Percentiles rank a stretch among this genome's conserved stretches.
Conservation (phyloP, 257 asterid species). For the Fraxinus excelsior region DNA sequence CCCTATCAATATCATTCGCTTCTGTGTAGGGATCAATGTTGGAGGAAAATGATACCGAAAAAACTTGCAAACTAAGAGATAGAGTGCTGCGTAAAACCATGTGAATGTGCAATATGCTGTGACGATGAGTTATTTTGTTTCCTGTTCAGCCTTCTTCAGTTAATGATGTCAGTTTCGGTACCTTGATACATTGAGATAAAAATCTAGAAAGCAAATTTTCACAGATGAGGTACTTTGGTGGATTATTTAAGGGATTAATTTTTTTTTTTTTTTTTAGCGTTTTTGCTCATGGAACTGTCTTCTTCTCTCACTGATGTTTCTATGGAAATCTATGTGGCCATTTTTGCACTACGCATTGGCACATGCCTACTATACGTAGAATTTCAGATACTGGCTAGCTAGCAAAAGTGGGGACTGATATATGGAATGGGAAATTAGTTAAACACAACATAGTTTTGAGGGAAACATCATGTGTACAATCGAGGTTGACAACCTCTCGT, state of each 20-base stretch:
- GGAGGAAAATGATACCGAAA: slow-evolving; percentile 4
- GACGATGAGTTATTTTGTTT: slow-evolving; percentile 14
- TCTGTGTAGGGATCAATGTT: slow-evolving; percentile 20
- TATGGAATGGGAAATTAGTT: no score
- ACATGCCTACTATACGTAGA: not conserved
- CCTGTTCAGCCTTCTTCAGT: slow-evolving; percentile 20
- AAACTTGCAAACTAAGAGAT: not conserved
- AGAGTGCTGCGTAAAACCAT: slow-evolving; percentile 25
- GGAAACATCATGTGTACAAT: no score
- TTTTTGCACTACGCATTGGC: not conserved
- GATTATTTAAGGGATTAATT: not conserved
- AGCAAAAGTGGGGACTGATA: not conserved
- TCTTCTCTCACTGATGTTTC: not conserved
- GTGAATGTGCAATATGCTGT: slow-evolving; percentile 24
- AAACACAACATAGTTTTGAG: not conserved
- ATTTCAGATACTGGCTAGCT: not conserved
- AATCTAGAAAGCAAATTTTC: not conserved
- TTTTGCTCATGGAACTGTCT: not conserved
- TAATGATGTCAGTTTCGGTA: not conserved
- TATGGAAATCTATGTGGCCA: not conserved
- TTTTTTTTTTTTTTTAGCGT: no score
- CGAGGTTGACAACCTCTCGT: no score
- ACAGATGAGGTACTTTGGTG: not conserved
- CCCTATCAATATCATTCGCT: slow-evolving; percentile 15
- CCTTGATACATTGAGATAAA: slow-evolving; percentile 9